These are phyloP conservation scores for Cyclaneusma minus DNA, from an alignment of 2,329 filamentous ascomycete species.

Conservation along the genomic window DNA sequence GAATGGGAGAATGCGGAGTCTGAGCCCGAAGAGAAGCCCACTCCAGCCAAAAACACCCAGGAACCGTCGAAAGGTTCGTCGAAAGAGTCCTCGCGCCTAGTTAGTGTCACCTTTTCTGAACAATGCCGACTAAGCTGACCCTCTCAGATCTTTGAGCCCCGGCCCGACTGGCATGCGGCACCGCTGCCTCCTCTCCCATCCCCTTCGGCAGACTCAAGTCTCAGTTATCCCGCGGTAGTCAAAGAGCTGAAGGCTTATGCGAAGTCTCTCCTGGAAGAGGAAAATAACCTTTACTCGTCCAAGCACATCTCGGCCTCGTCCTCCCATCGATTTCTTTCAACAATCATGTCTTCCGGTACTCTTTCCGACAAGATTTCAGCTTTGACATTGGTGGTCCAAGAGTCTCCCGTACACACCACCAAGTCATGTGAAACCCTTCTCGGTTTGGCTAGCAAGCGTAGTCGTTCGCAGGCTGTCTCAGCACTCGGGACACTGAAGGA, in stretches of 20 bases:
- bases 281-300: slow-evolving; percentile 59
- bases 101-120: slow-evolving; percentile 12
- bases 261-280: slow-evolving; percentile 57
- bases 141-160: slow-evolving; percentile 38
- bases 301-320: slow-evolving; percentile 63
- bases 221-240: slow-evolving; percentile 33
- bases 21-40: slow-evolving; percentile 12
- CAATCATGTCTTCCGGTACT: slow-evolving; percentile 92
- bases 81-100: slow-evolving; percentile 17
- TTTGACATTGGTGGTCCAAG: slow-evolving; percentile 83
- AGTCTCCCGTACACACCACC: slow-evolving; percentile 85
- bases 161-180: slow-evolving; percentile 52
- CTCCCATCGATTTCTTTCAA: slow-evolving; percentile 89
- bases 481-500: slow-evolving; percentile 91
- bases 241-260: slow-evolving; percentile 55
- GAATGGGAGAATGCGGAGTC: slow-evolving; percentile 17
- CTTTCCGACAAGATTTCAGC: slow-evolving; percentile 95
- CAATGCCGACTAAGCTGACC: slow-evolving; percentile 10
- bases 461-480: slow-evolving; percentile 79
- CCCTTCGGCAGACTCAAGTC: slow-evolving; percentile 26
- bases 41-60: slow-evolving; percentile 3
- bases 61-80: slow-evolving; percentile 2
- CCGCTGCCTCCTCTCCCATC: slow-evolving; percentile 34
- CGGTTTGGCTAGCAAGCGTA: slow-evolving; percentile 77
- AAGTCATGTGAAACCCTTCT: slow-evolving; percentile 80